These are phyloP conservation scores for Edaphochlamys debaryana DNA, from an alignment of 139 green algal genomes.

Conservation along the genomic window DNA sequence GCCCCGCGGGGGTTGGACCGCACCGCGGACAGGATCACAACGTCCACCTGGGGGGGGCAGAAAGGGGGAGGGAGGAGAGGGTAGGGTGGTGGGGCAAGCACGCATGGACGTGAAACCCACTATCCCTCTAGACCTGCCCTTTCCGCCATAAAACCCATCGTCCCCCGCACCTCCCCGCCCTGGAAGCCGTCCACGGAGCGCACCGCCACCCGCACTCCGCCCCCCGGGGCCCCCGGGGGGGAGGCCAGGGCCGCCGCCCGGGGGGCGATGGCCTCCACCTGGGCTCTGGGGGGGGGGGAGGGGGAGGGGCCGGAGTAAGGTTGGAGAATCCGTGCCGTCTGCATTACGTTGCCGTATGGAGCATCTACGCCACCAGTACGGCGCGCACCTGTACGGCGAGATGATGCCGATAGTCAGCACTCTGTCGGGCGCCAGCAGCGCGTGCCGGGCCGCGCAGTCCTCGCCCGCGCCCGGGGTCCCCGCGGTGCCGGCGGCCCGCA, in stretches of 20 bases:
- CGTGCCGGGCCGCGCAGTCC: not conserved
- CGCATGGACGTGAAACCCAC: too few species aligned
- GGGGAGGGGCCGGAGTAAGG: too few species aligned
- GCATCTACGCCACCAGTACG: too few species aligned
- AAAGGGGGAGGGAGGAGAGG: too few species aligned
- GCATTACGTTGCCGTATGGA: too few species aligned
- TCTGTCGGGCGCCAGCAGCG: not conserved
- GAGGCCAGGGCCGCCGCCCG: not conserved
- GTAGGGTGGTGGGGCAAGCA: too few species aligned
- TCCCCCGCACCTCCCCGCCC: not conserved
- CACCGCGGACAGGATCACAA: not conserved
- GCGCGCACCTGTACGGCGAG: constrained; percentile 22
- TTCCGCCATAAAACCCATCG: too few species aligned
- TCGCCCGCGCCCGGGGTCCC: too few species aligned
- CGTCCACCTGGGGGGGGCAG: too few species aligned
- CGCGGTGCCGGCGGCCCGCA: not conserved
- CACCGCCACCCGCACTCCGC: not conserved
- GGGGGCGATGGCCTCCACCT: not conserved
- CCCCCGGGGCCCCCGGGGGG: too few species aligned
- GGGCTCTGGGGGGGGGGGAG: not conserved
- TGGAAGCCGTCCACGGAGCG: constrained; percentile 27
- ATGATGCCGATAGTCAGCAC: constrained; percentile 23
- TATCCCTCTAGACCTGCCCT: too few species aligned
- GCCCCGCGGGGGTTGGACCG: constrained; percentile 56
- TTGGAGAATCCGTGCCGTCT: too few species aligned